These are phyloP conservation scores for Fraxinus cuspidata DNA, from an alignment of 257 asterid species.

Conservation along the genomic window DNA sequence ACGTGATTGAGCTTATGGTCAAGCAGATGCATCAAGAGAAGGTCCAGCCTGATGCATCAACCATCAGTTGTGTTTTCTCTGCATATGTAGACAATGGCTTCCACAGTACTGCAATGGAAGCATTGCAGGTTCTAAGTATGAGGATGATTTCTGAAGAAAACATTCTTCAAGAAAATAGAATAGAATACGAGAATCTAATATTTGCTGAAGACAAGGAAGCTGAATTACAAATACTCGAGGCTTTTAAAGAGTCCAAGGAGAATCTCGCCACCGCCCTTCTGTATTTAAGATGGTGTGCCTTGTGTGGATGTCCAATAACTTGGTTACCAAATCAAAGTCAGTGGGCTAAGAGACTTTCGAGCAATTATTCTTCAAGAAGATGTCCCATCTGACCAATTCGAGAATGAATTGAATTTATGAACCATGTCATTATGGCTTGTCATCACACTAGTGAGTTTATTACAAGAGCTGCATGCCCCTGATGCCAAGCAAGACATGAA, in stretches of 20 bases:
- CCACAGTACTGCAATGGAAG: slow-evolving; percentile 76
- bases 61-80: slow-evolving; percentile 66
- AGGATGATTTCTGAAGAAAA: slow-evolving; percentile 71
- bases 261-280: slow-evolving; percentile 56
- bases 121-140: slow-evolving; percentile 76
- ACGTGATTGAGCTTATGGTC: slow-evolving; percentile 66
- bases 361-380: slow-evolving; percentile 38
- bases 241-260: slow-evolving; percentile 48
- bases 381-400: background rate
- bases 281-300: slow-evolving; percentile 76
- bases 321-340: slow-evolving; percentile 67
- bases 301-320: slow-evolving; percentile 41
- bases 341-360: slow-evolving; percentile 71
- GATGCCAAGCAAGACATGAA: background rate
- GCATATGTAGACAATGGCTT: slow-evolving; percentile 60
- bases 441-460: background rate
- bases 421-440: background rate
- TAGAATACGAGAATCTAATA: slow-evolving; percentile 53
- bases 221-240: slow-evolving; percentile 49
- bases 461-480: background rate
- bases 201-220: slow-evolving; percentile 47
- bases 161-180: slow-evolving; percentile 44
- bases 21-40: slow-evolving; percentile 72
- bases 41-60: slow-evolving; percentile 77
- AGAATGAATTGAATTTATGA: background rate